Base-by-base conservation (phyloP, 2,329 filamentous ascomycete genomes). In the Sporothrix brunneoviolacea region DNA sequence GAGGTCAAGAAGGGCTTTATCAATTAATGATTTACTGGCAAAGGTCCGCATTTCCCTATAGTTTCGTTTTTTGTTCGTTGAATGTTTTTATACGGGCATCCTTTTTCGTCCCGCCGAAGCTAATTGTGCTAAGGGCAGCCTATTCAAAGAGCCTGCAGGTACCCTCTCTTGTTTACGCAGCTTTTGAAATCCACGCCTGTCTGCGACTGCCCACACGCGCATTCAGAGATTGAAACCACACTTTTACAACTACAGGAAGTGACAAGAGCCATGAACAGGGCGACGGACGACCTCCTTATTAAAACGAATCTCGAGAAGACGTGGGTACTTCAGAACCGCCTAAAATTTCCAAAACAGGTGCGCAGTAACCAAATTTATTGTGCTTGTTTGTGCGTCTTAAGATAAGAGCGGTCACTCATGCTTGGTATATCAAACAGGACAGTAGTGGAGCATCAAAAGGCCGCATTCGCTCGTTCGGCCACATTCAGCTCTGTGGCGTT, bases 61-160 rank as follows among this genome's bases (percentile, higher is more conserved):
- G 4, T 40, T 27, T 1, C 1, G 3, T 28, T 12, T 30, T 19
- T 13, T 15, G 9, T 32, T 10, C 10, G 6, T 21, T n/a, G n/a
- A n/a, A n/a, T n/a, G n/a, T n/a, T n/a, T n/a, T n/a, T n/a, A n/a
- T n/a, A n/a, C n/a, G n/a, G n/a, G n/a, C n/a, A 9, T 6, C 15
- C 41, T 8, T 35, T 36, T 12, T 10, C 12, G 21, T 5, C 22
- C 7, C 10, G 21, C 10, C 13, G 22, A 10, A 45, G 9, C 2
- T 18, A n/a, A 12, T 13, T 21, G 6, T n/a, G 7, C n/a, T 3
- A 19, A n/a, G 6, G 8, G 30, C 22, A 95, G 88, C 93, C 91
- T 0, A 91, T 96, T 18, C 91, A 98, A 67, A 80, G 91, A 50
- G 79, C 96, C 19, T 95, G 89, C 71, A 89, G 86, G 68, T 97